Evolutionary conservation across 2,329 filamentous ascomycete species (phyloP).

Genomic region (Penicillium hesseltinei): DNA sequence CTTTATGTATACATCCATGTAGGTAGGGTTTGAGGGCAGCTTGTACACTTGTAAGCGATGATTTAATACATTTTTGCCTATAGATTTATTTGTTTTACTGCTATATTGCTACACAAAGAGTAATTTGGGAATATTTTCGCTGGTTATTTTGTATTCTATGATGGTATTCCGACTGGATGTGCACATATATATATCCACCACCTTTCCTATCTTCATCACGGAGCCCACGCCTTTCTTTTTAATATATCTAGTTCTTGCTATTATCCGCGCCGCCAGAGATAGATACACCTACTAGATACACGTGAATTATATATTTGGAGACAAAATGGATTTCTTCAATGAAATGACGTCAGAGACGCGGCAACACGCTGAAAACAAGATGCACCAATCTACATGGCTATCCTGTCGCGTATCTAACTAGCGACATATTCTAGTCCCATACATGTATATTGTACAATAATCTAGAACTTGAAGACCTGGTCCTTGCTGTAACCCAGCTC

Average conservation of each 20-base stretch:
- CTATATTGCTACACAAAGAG: not conserved
- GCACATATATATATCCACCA: not conserved
- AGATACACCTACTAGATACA: not conserved
- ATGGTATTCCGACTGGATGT: not conserved
- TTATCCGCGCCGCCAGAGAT: too few species aligned
- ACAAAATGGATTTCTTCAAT: not conserved
- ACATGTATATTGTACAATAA: slow-evolving; percentile 16
- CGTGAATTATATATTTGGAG: not conserved
- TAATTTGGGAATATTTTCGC: not conserved
- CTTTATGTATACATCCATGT: not conserved
- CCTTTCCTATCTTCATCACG: not conserved
- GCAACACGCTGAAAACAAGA: slow-evolving; percentile 17
- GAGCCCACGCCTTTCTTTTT: too few species aligned
- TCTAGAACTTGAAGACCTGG: slow-evolving; percentile 93
- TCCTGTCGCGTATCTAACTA: not conserved
- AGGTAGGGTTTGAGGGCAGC: not conserved
- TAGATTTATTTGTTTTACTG: not conserved
- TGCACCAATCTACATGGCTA: slow-evolving; percentile 18
- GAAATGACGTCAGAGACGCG: not conserved
- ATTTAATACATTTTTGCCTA: not conserved
- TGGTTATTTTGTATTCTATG: not conserved
- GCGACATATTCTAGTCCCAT: slow-evolving; percentile 15
- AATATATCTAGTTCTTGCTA: not conserved
- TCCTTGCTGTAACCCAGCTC: slow-evolving; percentile 82
- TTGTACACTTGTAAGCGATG: not conserved